phyloP scores from a whole-genome alignment of 441 rosid genomes.

The Manihot esculenta region DNA sequence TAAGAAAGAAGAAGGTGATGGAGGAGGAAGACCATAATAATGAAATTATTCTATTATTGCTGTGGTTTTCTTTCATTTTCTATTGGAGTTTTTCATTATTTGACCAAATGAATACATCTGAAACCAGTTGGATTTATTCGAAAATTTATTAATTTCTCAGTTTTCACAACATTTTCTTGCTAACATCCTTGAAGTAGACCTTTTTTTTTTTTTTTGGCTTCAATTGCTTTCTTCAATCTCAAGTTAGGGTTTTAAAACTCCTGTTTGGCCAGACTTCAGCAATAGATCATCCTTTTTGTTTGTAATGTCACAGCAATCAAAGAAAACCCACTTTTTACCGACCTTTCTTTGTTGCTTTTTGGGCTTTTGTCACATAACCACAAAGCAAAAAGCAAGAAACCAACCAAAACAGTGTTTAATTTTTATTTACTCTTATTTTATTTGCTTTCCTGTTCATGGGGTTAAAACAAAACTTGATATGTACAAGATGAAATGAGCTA shows the following conservation, averaged over 20 bases:
- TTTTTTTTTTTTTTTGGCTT: not conserved
- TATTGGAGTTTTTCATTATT: conserved; percentile 2
- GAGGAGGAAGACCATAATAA: not conserved
- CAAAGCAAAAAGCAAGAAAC: not conserved
- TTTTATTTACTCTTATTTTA: not conserved
- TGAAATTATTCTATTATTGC: not conserved
- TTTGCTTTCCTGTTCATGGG: not conserved
- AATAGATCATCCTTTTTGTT: conserved; percentile 13
- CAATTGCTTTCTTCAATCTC: conserved; percentile 26
- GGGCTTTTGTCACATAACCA: not conserved
- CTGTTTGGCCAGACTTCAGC: conserved; percentile 14
- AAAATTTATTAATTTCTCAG: not conserved
- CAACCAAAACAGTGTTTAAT: not conserved
- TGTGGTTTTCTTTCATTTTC: conserved; percentile 4
- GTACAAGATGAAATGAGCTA: no score
- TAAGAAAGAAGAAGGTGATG: not conserved
- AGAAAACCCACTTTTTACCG: not conserved
- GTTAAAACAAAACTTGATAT: not conserved
- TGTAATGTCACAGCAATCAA: not conserved
- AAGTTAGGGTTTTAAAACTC: conserved; percentile 39
- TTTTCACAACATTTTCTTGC: not conserved
- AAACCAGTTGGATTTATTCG: conserved; percentile 25
- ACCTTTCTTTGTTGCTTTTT: not conserved
- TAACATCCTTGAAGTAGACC: conserved; percentile 4
- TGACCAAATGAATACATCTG: conserved; percentile 24